Evolutionary conservation across 2,329 filamentous ascomycete genomes (phyloP).

Genomic region (Simplicillium aogashimaense): DNA sequence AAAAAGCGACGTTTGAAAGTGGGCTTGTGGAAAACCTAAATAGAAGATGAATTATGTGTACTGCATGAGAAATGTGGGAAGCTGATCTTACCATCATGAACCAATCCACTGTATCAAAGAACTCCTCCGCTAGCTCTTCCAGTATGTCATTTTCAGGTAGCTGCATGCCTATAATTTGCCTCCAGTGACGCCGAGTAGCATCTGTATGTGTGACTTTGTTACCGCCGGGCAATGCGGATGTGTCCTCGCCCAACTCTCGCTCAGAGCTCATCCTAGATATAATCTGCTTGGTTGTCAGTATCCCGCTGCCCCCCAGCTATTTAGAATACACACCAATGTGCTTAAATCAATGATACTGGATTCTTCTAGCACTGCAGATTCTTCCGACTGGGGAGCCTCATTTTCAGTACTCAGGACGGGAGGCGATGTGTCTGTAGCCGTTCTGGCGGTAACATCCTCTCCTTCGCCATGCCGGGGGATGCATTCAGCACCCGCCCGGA

Average conservation of each 20-base stretch:
- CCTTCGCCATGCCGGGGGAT: conserved; percentile 1
- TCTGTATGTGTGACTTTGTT: conserved; percentile 1
- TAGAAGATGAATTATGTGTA: not conserved
- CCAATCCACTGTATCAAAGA: conserved; percentile 6
- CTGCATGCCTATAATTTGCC: conserved; percentile 3
- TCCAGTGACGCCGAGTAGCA: conserved; percentile 1
- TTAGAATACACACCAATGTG: not conserved
- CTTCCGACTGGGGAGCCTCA: not conserved
- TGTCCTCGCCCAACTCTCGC: conserved; percentile 1
- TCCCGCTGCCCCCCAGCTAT: not conserved
- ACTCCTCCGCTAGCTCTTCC: conserved; percentile 1
- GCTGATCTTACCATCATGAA: conserved; percentile 6
- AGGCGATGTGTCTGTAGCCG: not conserved
- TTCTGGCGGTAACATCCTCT: not conserved
- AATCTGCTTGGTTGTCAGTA: not conserved
- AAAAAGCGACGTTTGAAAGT: conserved; percentile 1
- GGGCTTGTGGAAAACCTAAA: conserved; percentile 4
- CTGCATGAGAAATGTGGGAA: not conserved
- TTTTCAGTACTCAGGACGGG: not conserved
- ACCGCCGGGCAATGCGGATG: conserved; percentile 6
- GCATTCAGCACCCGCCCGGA: conserved; percentile 5
- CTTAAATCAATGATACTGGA: conserved; percentile 6
- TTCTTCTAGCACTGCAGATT: conserved; percentile 1
- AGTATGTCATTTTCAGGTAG: conserved; percentile 3
- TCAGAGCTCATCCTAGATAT: conserved; percentile 4